phyloP scores from a whole-genome alignment of 345 rosid species.

The Conringia planisiliqua region DNA sequence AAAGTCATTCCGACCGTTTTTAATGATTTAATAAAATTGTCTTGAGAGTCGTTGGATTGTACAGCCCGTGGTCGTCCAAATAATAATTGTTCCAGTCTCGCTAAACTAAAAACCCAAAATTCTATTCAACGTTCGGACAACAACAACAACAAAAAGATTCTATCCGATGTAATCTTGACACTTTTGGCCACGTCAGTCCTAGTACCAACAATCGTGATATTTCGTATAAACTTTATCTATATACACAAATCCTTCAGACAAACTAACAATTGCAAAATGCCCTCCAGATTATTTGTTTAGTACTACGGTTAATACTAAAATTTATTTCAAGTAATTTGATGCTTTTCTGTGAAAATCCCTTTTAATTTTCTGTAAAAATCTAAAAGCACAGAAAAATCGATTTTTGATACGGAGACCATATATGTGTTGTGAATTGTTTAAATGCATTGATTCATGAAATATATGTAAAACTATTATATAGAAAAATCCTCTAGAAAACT shows the following conservation, averaged over 20 bases:
- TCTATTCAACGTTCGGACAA: conserved; percentile 3
- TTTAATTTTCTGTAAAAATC: no score
- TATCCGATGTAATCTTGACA: not conserved
- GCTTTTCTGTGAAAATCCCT: no score
- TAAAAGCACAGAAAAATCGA: no score
- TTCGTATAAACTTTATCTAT: no score
- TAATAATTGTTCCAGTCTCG: conserved; percentile 2
- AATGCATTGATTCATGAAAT: not conserved
- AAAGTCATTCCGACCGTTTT: conserved; percentile 31
- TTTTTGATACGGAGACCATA: no score
- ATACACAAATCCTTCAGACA: not conserved
- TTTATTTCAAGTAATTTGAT: no score
- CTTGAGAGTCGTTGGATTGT: conserved; percentile 3
- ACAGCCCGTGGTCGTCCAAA: not conserved
- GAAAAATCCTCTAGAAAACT: not conserved
- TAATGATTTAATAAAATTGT: conserved; percentile 5
- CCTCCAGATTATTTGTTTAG: not conserved
- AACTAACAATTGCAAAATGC: not conserved
- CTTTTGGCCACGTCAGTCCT: conserved; percentile 15
- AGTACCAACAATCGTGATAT: not conserved
- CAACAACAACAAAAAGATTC: not conserved
- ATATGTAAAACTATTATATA: not conserved
- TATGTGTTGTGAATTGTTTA: no score
- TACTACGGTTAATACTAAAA: no score
- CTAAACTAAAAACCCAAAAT: not conserved